Percentiles rank a stretch among this genome's conserved stretches.
These are phyloP conservation scores for Samsoniella hepiali DNA, from an alignment of 2,329 filamentous ascomycete species.

Conservation along the genomic window DNA sequence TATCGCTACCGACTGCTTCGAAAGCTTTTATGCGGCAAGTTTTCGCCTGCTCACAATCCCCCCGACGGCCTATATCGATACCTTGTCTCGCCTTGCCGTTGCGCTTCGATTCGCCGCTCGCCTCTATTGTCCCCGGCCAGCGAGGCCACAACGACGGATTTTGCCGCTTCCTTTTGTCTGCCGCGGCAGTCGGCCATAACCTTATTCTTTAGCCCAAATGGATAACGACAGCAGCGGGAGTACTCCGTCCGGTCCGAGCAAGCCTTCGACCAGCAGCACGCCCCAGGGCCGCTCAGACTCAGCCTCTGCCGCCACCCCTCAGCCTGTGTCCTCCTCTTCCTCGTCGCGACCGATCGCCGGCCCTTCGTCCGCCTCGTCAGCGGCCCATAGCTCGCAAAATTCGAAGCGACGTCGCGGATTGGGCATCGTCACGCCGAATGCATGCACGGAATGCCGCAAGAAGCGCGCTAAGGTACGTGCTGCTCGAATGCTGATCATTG, in stretches of 20 bases:
- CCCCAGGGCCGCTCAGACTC: conserved; percentile 27
- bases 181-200: not conserved
- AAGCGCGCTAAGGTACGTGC: conserved; percentile 56
- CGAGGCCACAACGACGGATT: not conserved
- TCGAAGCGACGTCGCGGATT: conserved; percentile 54
- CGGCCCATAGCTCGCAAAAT: conserved; percentile 29
- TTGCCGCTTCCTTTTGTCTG: not conserved
- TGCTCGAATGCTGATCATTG: not conserved
- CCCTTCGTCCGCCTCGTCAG: not conserved
- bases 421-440: conserved; percentile 57
- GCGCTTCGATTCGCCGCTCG: not conserved
- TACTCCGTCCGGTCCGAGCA: conserved; percentile 30
- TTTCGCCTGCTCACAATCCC: too few species aligned
- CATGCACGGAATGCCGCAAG: conserved; percentile 60
- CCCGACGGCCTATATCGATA: not conserved
- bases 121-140: not conserved
- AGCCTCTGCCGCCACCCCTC: conserved; percentile 13
- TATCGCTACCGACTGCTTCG: not conserved
- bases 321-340: conserved; percentile 21
- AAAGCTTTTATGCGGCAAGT: not conserved
- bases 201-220: conserved; percentile 24
- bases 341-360: conserved; percentile 6
- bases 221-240: conserved; percentile 31
- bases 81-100: too few species aligned
- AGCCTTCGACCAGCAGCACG: conserved; percentile 33